phyloP scores from a whole-genome alignment of 441 rosid species.

The Populus hybrid region DNA sequence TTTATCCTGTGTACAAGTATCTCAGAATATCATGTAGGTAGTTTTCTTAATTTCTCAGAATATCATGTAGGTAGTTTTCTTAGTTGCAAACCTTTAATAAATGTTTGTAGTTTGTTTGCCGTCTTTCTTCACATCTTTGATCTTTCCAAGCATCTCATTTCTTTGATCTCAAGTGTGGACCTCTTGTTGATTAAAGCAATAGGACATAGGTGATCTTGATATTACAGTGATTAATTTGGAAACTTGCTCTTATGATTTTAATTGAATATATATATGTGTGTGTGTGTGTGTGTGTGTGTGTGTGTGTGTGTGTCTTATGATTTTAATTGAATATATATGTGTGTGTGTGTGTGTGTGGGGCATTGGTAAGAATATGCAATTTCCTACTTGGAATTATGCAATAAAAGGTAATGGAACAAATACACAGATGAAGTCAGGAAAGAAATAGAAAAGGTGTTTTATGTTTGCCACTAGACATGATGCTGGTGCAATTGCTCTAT shows the following conservation, averaged over 20 bases:
- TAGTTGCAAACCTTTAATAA: background rate
- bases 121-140: background rate
- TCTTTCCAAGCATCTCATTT: background rate
- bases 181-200: background rate
- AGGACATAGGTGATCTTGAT: background rate
- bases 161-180: background rate
- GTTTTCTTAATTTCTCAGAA: background rate
- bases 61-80: no score
- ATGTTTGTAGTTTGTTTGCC: background rate
- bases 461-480: no score
- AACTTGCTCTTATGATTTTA: background rate
- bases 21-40: background rate
- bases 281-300: no score
- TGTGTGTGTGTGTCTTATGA: no score
- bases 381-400: background rate
- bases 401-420: background rate
- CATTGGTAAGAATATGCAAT: background rate
- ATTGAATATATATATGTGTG: no score
- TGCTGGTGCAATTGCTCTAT: background rate
- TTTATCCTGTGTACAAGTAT: background rate
- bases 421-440: background rate
- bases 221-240: background rate
- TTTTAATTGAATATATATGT: no score
- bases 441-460: no score
- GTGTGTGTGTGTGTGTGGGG: no score